phyloP scores from a whole-genome alignment of 352 stramenopile species.

The Phytopythium cucurbitacearum region DNA sequence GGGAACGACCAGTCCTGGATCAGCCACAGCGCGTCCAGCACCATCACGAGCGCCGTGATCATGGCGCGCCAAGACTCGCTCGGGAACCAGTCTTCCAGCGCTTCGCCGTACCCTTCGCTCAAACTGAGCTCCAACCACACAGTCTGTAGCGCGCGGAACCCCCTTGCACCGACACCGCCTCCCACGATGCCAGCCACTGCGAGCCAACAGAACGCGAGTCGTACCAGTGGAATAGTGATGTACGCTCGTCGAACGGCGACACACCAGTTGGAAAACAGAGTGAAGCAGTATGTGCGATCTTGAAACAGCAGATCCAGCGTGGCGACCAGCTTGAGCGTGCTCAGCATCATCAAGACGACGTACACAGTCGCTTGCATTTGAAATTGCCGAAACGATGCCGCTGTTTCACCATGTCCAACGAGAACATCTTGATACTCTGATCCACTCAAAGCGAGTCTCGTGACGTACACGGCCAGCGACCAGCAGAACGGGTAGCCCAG shows the following conservation, averaged over 20 bases:
- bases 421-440: constrained; percentile 1
- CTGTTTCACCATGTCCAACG: constrained; percentile 3
- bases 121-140: constrained; percentile 23
- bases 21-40: constrained; percentile 45
- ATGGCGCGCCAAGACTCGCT: constrained; percentile 38
- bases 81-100: constrained; percentile 18
- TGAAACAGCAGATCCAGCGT: constrained; percentile 45
- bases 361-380: constrained; percentile 27
- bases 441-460: background rate
- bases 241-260: constrained; percentile 20
- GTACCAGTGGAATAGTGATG: constrained; percentile 13
- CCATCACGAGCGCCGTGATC: constrained; percentile 25
- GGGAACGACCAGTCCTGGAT: constrained; percentile 51
- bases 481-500: constrained; percentile 32
- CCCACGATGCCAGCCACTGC: constrained; percentile 13
- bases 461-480: constrained; percentile 13
- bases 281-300: constrained; percentile 19
- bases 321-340: constrained; percentile 29
- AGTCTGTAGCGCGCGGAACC: constrained; percentile 14
- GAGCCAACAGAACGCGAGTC: constrained; percentile 23
- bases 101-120: background rate
- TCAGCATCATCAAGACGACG: constrained; percentile 31
- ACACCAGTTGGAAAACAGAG: constrained; percentile 26
- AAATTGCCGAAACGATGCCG: constrained; percentile 15
- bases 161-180: constrained; percentile 23